These are phyloP conservation scores for Salisapilia sapeloensis DNA, from an alignment of 352 stramenopile genomes.

Conservation along the genomic window DNA sequence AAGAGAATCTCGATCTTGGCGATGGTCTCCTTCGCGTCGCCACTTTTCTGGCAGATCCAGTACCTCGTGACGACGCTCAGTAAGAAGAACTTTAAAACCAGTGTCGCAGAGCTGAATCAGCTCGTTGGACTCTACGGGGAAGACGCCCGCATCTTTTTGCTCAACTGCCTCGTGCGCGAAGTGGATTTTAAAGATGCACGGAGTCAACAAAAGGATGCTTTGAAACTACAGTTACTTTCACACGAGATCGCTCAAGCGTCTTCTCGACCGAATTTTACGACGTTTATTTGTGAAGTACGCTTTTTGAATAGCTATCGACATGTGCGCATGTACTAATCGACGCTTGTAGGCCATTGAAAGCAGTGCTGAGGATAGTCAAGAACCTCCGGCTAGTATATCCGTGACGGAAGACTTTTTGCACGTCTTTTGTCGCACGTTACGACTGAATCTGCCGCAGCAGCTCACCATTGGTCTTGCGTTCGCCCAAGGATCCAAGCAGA, in stretches of 20 bases:
- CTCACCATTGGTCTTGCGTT: conserved; percentile 73
- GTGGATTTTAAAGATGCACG: conserved; percentile 81
- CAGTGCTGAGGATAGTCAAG: conserved; percentile 18
- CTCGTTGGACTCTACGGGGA: conserved; percentile 85
- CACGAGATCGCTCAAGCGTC: conserved; percentile 82
- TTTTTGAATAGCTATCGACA: not conserved
- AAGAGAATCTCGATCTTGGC: not conserved
- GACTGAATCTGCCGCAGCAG: conserved; percentile 74
- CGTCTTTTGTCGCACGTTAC: conserved; percentile 62
- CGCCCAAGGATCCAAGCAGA: conserved; percentile 52
- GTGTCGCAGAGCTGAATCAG: conserved; percentile 86
- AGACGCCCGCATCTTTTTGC: conserved; percentile 81
- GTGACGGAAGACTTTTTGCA: conserved; percentile 69
- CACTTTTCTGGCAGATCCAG: conserved; percentile 89
- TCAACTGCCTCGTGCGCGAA: conserved; percentile 83
- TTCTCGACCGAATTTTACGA: conserved; percentile 81
- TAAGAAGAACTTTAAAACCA: conserved; percentile 91
- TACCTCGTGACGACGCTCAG: conserved; percentile 86
- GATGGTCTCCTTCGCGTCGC: conserved; percentile 85
- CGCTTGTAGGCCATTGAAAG: conserved; percentile 52
- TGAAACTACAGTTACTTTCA: conserved; percentile 82
- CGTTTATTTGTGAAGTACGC: conserved; percentile 68
- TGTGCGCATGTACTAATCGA: not conserved
- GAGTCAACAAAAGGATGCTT: conserved; percentile 64
- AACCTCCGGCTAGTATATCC: conserved; percentile 10